Evolutionary conservation across 805 yeast species (phyloP), one percentile per base, ranked within the genome.

Genomic region (Saccharomycopsis microspora): DNA sequence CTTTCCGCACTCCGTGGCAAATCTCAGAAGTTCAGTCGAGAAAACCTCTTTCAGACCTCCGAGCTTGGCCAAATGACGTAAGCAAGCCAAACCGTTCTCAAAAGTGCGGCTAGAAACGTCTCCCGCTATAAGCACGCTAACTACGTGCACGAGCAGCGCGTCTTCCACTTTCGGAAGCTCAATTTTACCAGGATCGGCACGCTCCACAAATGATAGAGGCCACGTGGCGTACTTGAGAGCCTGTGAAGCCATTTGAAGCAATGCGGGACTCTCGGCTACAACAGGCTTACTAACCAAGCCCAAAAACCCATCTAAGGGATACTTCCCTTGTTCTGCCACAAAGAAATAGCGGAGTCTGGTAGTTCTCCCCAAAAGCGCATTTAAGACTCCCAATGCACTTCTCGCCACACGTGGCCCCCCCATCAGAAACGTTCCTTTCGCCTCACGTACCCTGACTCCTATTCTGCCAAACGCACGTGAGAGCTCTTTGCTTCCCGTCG

Each of bases 101-200:
- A 89, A 87, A 0, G 94, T 85, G 40, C 82, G 75, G 54, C 85
- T 81, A 10, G 89, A 79, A 59, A 96, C 87, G 48, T 89, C 95
- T 58, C 85, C 86, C 1, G 90, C 76, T 4, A 82, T 76, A 46
- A 89, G 68, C 33, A 85, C 78, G 28, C 78, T 71, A 10, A 85
- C 81, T 33, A 87, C 68, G 52, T 72, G 72, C 43, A 76, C 72
- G 57, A 86, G 67, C 54, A 80, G 81, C 27, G 68, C 63, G 39
- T 75, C 78, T 0, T 85, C 81, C 54, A 89, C 76, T 39, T 64
- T 62, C 2, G 95, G 94, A 1, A 82, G 66, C 33, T 70, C 70
- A 40, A 65, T 19, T 19, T 19, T 19, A 19, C 19, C 19, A 19
- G 19, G 19, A 19, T 19, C 19, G 19, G 19, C 19, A 19, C 19